These are phyloP conservation scores for Hirsutella thompsonii DNA, from an alignment of 2,329 filamentous ascomycete genomes.

Conservation along the genomic window DNA sequence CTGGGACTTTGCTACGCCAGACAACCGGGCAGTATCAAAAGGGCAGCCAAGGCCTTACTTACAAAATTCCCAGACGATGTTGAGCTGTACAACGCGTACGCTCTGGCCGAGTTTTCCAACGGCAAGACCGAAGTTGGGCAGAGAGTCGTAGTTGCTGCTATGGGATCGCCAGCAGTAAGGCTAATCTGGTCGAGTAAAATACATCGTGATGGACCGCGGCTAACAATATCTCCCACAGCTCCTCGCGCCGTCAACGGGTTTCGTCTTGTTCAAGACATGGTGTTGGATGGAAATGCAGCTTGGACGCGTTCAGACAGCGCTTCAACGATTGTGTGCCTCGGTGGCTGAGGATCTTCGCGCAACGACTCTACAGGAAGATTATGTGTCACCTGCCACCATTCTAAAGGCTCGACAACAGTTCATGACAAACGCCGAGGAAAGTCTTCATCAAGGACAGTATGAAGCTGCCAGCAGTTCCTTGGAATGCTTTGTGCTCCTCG, in stretches of 20 bases:
- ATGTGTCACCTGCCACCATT: slow-evolving; percentile 22
- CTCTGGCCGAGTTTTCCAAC: slow-evolving; percentile 51
- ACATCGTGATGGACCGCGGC: background rate
- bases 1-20: slow-evolving; percentile 52
- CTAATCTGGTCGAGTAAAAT: background rate
- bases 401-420: slow-evolving; percentile 44
- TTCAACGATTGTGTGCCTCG: slow-evolving; percentile 26
- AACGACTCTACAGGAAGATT: slow-evolving; percentile 4
- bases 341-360: slow-evolving; percentile 16
- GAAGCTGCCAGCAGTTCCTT: slow-evolving; percentile 40
- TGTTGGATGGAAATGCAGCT: slow-evolving; percentile 51
- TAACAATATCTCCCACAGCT: slow-evolving; percentile 8
- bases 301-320: slow-evolving; percentile 19
- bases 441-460: slow-evolving; percentile 35
- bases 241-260: slow-evolving; percentile 7
- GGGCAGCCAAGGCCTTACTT: slow-evolving; percentile 60
- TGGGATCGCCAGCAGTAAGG: slow-evolving; percentile 25
- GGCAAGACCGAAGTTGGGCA: slow-evolving; percentile 44
- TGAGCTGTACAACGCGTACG: slow-evolving; percentile 67
- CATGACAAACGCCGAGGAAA: slow-evolving; percentile 37
- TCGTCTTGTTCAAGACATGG: slow-evolving; percentile 46
- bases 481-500: slow-evolving; percentile 51
- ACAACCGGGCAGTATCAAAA: slow-evolving; percentile 45
- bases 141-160: slow-evolving; percentile 54
- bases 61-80: slow-evolving; percentile 52